These are phyloP conservation scores for Lophiotrema nucula DNA, from an alignment of 495 filamentous ascomycete genomes.

Conservation along the genomic window DNA sequence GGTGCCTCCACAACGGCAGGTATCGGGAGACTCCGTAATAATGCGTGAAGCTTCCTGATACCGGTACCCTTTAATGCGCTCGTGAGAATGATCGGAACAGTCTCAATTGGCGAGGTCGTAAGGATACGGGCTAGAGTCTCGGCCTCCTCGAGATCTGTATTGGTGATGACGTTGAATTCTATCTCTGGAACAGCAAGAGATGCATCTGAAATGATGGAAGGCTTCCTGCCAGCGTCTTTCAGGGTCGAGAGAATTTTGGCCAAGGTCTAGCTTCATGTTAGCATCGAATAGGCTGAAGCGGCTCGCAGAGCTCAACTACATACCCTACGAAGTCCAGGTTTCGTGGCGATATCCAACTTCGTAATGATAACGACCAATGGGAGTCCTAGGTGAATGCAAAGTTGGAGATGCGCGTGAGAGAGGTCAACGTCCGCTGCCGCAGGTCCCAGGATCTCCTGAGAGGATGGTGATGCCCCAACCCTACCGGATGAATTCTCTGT, in stretches of 20 bases:
- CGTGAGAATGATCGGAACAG: slow-evolving; percentile 82
- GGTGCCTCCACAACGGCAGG: slow-evolving; percentile 48
- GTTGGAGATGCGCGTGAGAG: slow-evolving; percentile 75
- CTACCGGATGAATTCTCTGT: slow-evolving; percentile 49
- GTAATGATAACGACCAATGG: slow-evolving; percentile 81
- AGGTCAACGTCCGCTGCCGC: slow-evolving; percentile 63
- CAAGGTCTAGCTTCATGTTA: slow-evolving; percentile 66
- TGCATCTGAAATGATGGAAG: slow-evolving; percentile 60
- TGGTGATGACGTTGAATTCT: slow-evolving; percentile 30
- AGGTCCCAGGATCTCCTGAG: slow-evolving; percentile 51
- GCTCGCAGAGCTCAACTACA: no score
- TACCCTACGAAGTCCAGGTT: slow-evolving; percentile 61
- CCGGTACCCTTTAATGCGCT: slow-evolving; percentile 85
- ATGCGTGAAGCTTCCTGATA: slow-evolving; percentile 74
- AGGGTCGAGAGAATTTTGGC: slow-evolving; percentile 71
- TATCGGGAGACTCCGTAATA: slow-evolving; percentile 75
- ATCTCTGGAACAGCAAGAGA: slow-evolving; percentile 17
- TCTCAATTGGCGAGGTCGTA: slow-evolving; percentile 34
- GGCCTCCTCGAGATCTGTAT: slow-evolving; percentile 28
- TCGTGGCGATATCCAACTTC: slow-evolving; percentile 84
- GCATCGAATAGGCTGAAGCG: no score
- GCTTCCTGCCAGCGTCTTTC: slow-evolving; percentile 71
- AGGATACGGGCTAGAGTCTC: slow-evolving; percentile 21
- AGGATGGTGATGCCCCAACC: slow-evolving; percentile 41
- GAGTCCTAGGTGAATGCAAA: slow-evolving; percentile 75